Base-by-base conservation (phyloP, 306 rosid genomes). In the Cyclanthera cordifolia region DNA sequence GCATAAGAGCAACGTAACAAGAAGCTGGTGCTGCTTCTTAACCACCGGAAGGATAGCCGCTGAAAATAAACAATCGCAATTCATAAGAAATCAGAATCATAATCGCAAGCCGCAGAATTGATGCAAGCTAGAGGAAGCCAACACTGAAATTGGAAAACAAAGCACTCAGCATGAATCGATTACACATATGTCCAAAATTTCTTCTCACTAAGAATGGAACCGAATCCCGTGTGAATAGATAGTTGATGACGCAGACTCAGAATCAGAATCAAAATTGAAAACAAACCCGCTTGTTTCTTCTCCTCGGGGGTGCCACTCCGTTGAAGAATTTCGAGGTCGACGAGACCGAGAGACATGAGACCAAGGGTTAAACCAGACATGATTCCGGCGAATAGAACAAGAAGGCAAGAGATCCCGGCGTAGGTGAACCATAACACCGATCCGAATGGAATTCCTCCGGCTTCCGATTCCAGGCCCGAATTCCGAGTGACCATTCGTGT, bases 311-410 rank as follows among this genome's bases (percentile, higher is more conserved):
- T 73, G 52, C 99, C 99, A 41, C 99, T 93, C 5, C 91, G 91
- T 76, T 85, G 87, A 50, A 93, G 88, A 75, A 93, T 93, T 87
- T 93, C 99, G 64, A 93, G 96, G 67, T 93, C 99, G 23, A 93
- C 99, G 69, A 82, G 95, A 60, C 94, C 83, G 9, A 93, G 95
- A 54, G 99, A 93, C 99, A 93, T 93, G 78, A 93, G 94, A 6
- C 99, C 99, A 11, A 93, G 87, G 49, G 99, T 93, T 53, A 93
- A 60, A 13, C 99, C 99, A 6, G 99, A 90, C 99, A 93, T 90
- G 25, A 93, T 86, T 19, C 99, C 99, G 4, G 99, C 99, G 65
- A 93, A 93, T 74, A 87, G 74, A 51, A 93, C 95, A 0, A 93
- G 73, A 46, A 83, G 60, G 37, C 83, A 73, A 7, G 95, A 93